These are phyloP conservation scores for Primulina eburnea DNA, from an alignment of 257 asterid species.

Conservation along the genomic window DNA sequence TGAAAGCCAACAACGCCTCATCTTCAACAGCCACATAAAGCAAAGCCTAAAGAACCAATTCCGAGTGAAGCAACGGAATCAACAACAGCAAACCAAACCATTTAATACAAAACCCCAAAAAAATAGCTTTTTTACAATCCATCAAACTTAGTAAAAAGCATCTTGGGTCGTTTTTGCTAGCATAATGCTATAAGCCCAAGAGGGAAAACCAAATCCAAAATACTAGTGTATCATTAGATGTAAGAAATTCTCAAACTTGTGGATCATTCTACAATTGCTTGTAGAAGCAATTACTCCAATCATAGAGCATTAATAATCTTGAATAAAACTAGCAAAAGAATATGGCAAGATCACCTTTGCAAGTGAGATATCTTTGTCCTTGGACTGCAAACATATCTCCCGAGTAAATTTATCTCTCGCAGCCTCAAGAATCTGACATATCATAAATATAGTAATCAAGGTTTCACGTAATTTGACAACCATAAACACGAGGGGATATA, in stretches of 20 bases:
- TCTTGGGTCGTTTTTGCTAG: not conserved
- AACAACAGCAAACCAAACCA: conserved; percentile 1
- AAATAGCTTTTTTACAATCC: not conserved
- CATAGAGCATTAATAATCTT: conserved; percentile 10
- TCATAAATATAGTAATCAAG: conserved; percentile 25
- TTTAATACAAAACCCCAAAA: not conserved
- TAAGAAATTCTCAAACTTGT: not conserved
- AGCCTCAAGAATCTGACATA: conserved; percentile 58
- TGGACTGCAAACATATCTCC: conserved; percentile 79
- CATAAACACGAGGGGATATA: not conserved
- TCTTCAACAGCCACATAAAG: conserved; percentile 87
- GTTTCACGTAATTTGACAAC: conserved; percentile 19
- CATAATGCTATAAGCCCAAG: not conserved
- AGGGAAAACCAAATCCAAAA: not conserved
- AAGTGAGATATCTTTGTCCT: conserved; percentile 84
- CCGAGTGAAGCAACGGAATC: not conserved
- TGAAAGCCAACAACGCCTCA: conserved; percentile 65
- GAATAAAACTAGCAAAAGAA: conserved; percentile 12
- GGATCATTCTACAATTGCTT: not conserved
- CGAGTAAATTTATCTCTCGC: conserved; percentile 69
- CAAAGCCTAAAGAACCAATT: conserved; percentile 49
- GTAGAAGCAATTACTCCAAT: not conserved
- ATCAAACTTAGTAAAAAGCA: no score
- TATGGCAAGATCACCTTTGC: conserved; percentile 57
- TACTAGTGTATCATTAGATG: not conserved